phyloP scores from a whole-genome alignment of 768 basidiomycete genomes.

The Tylopilus subfusipes region DNA sequence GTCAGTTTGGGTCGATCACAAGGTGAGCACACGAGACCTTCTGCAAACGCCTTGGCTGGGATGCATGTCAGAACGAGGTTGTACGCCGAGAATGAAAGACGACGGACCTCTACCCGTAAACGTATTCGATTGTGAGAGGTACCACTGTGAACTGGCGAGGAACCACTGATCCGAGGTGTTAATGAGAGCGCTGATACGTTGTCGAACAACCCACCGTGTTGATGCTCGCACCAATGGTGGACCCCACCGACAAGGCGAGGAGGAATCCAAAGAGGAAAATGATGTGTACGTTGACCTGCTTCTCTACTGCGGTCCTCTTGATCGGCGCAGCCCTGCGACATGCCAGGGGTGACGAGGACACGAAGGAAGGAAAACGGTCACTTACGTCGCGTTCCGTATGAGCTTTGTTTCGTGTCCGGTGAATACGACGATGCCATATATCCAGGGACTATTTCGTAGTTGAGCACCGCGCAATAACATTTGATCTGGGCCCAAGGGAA shows the following conservation, averaged over 20 bases:
- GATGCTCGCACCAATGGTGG: constrained; percentile 89
- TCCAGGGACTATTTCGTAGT: constrained; percentile 93
- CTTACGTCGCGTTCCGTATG: constrained; percentile 97
- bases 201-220: constrained; percentile 49
- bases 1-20: not conserved
- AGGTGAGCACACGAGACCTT: constrained; percentile 49
- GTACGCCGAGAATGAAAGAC: not conserved
- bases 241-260: constrained; percentile 83
- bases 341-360: not conserved
- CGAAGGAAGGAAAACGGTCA: not conserved
- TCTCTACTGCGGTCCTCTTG: constrained; percentile 93
- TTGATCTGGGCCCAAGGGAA: constrained; percentile 94
- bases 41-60: constrained; percentile 72
- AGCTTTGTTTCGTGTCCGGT: constrained; percentile 98
- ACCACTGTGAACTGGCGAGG: constrained; percentile 86
- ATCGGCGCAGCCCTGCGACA: constrained; percentile 81
- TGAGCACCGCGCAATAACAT: constrained; percentile 93
- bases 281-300: constrained; percentile 94
- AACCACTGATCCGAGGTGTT: constrained; percentile 57
- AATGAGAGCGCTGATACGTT: not conserved
- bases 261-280: constrained; percentile 90
- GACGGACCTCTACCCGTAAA: constrained; percentile 61
- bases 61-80: not conserved
- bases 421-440: constrained; percentile 90
- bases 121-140: constrained; percentile 63